Evolutionary conservation across 192 early-diverging fungal genomes (phyloP).

Genomic region (Gonapodya sp.): DNA sequence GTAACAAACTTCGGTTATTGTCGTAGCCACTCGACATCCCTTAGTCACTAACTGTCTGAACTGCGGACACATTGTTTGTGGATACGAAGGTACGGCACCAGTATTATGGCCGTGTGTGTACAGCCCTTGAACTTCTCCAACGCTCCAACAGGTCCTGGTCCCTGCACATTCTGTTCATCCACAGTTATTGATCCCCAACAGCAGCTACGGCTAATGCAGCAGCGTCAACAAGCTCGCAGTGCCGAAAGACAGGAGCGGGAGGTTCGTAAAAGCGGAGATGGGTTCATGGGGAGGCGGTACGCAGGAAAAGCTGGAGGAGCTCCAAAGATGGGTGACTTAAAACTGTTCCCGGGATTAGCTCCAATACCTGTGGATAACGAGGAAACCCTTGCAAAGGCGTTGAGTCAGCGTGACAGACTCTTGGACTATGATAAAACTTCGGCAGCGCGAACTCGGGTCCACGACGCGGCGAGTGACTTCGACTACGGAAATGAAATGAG

Average conservation of each 20-base stretch:
- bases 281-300: neutral
- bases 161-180: constrained; percentile 43
- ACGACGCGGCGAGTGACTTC: constrained; percentile 20
- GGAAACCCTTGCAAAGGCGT: neutral
- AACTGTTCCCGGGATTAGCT: neutral
- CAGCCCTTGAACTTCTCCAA: too few relatives aligned
- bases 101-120: neutral
- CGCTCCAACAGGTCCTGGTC: constrained; percentile 30
- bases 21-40: constrained; percentile 40
- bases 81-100: constrained; percentile 22
- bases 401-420: constrained; percentile 20
- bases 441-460: constrained; percentile 33
- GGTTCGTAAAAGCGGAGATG: neutral
- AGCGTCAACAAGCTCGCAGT: neutral
- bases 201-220: constrained; percentile 18
- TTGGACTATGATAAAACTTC: constrained; percentile 34
- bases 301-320: neutral
- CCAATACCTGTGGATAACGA: neutral
- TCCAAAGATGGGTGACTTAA: neutral
- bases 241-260: neutral
- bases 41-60: constrained; percentile 38
- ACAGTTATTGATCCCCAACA: constrained; percentile 42
- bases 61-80: constrained; percentile 53
- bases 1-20: neutral
- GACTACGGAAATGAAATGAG: neutral